Percentiles rank a stretch among this genome's conserved stretches.
These are phyloP conservation scores for Pholiota microspora DNA, from an alignment of 768 basidiomycete species.

Conservation along the genomic window DNA sequence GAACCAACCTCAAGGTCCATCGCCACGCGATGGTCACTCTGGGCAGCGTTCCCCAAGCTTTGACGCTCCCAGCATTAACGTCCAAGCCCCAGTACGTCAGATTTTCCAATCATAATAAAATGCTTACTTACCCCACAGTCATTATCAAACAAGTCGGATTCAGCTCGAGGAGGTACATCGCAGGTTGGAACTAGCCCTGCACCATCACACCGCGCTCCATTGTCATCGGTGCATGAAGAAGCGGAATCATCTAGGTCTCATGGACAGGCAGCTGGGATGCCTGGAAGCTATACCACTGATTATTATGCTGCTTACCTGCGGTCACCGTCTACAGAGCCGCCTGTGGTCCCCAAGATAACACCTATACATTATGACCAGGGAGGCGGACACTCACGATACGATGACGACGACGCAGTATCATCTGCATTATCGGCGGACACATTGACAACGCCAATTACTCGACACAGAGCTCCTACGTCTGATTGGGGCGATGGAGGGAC, in stretches of 20 bases:
- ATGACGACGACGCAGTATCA: slow-evolving; percentile 28
- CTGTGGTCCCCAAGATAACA: slow-evolving; percentile 5
- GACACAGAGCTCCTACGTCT: background rate
- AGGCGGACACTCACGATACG: background rate
- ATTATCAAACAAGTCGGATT: slow-evolving; percentile 18
- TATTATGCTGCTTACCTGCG: background rate
- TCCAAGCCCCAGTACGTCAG: slow-evolving; percentile 36
- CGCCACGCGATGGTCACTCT: background rate
- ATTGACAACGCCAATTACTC: slow-evolving; percentile 29
- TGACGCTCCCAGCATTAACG: slow-evolving; percentile 28
- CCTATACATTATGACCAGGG: background rate
- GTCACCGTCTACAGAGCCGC: background rate
- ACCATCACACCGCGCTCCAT: slow-evolving; percentile 1
- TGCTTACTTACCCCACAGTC: slow-evolving; percentile 19
- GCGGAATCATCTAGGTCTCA: background rate
- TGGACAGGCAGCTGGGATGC: slow-evolving; percentile 11
- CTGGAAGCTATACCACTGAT: slow-evolving; percentile 10
- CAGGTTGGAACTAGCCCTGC: slow-evolving; percentile 11
- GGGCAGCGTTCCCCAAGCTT: slow-evolving; percentile 9
- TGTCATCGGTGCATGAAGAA: background rate
- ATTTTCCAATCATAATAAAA: background rate
- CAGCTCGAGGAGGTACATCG: slow-evolving; percentile 10
- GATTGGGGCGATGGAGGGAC: background rate
- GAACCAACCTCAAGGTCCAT: slow-evolving; percentile 1
- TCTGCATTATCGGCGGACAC: slow-evolving; percentile 28